These are phyloP conservation scores for Penstemon eatonii DNA, from an alignment of 257 asterid species.

Conservation along the genomic window DNA sequence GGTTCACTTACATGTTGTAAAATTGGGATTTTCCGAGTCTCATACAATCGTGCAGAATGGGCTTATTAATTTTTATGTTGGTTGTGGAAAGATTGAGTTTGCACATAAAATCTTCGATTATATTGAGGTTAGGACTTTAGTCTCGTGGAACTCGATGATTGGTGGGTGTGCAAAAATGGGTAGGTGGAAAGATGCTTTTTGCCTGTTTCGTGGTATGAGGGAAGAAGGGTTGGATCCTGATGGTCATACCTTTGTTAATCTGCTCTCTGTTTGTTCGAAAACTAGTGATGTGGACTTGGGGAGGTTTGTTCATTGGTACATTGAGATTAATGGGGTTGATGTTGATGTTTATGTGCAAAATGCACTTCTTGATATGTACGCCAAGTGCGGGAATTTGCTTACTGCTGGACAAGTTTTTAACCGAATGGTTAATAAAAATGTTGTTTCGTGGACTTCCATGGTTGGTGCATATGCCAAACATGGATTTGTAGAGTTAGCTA, in stretches of 20 bases:
- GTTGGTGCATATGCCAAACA: slow-evolving; percentile 55
- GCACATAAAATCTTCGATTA: slow-evolving; percentile 60
- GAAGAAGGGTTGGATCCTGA: slow-evolving; percentile 61
- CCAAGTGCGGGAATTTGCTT: slow-evolving; percentile 72
- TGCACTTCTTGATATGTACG: slow-evolving; percentile 78
- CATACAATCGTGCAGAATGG: slow-evolving; percentile 66
- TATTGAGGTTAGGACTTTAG: slow-evolving; percentile 45
- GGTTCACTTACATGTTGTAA: slow-evolving; percentile 52
- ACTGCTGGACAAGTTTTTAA: slow-evolving; percentile 59
- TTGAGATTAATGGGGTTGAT: slow-evolving; percentile 40
- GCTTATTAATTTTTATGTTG: slow-evolving; percentile 49
- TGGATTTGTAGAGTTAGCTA: slow-evolving; percentile 44
- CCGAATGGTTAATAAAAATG: slow-evolving; percentile 44
- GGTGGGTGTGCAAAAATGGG: slow-evolving; percentile 57
- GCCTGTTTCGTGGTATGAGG: slow-evolving; percentile 49
- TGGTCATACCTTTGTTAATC: slow-evolving; percentile 60
- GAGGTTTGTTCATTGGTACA: slow-evolving; percentile 64
- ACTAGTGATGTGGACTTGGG: slow-evolving; percentile 60
- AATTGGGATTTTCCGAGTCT: slow-evolving; percentile 48
- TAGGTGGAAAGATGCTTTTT: slow-evolving; percentile 45
- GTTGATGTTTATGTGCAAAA: slow-evolving; percentile 56
- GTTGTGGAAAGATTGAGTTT: slow-evolving; percentile 46
- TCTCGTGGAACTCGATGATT: slow-evolving; percentile 78
- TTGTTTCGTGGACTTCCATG: slow-evolving; percentile 75
- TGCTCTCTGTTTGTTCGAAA: slow-evolving; percentile 61